phyloP scores from a whole-genome alignment of 345 rosid genomes.

The Arabis hirsuta region DNA sequence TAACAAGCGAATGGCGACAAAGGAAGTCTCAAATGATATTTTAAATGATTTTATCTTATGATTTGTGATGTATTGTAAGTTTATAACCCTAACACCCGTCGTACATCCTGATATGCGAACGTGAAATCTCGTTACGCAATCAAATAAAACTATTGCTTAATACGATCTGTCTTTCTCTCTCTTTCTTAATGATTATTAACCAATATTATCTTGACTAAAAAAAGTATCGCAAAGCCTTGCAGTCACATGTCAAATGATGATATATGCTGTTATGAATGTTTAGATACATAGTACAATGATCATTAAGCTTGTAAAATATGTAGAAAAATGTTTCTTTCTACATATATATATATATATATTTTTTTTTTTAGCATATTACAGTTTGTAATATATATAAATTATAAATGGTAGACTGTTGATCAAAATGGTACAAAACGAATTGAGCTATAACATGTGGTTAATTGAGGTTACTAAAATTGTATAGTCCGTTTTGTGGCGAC shows the following conservation, averaged over 20 bases:
- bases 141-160: conserved; percentile 8
- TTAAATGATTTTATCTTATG: neutral
- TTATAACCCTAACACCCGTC: conserved; percentile 18
- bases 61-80: conserved; percentile 1
- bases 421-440: no score
- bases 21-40: neutral
- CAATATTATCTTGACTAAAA: conserved; percentile 13
- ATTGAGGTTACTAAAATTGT: neutral
- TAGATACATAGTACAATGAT: conserved; percentile 9
- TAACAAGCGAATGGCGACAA: conserved; percentile 25
- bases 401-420: neutral
- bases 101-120: conserved; percentile 26
- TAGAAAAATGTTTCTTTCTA: neutral
- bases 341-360: neutral
- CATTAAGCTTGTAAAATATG: neutral
- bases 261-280: conserved; percentile 8
- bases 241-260: conserved; percentile 13
- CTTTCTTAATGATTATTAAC: neutral
- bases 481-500: neutral
- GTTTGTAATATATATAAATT: neutral
- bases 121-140: conserved; percentile 26
- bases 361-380: neutral
- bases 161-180: neutral
- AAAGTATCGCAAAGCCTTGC: neutral
- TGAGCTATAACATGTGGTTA: neutral